Evolutionary conservation across 345 rosid species (phyloP).

Genomic region (Mangifera indica): DNA sequence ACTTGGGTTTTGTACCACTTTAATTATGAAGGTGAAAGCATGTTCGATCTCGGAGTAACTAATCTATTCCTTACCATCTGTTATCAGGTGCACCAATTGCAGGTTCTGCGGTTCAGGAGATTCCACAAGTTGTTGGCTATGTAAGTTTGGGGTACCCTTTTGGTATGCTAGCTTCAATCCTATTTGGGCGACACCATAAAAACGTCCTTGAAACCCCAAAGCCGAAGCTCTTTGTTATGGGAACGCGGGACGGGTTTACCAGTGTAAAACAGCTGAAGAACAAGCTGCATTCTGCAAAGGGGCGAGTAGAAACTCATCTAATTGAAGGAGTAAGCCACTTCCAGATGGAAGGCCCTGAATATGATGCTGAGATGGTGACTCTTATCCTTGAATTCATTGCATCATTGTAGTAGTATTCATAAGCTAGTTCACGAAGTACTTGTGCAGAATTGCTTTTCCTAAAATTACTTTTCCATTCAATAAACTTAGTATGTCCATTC

Average conservation of each 20-base stretch:
- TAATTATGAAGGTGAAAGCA: not conserved
- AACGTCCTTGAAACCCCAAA: conserved; percentile 65
- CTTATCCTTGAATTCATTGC: conserved; percentile 55
- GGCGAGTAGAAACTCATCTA: conserved; percentile 65
- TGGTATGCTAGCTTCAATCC: conserved; percentile 73
- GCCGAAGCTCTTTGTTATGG: conserved; percentile 93
- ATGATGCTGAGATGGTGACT: conserved; percentile 74
- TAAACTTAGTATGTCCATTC: not conserved
- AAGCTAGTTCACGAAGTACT: not conserved
- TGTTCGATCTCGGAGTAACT: not conserved
- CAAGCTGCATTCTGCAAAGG: conserved; percentile 69
- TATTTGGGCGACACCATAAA: conserved; percentile 87
- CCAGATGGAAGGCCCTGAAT: conserved; percentile 91
- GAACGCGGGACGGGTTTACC: conserved; percentile 88
- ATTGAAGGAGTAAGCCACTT: conserved; percentile 88
- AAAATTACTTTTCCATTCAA: not conserved
- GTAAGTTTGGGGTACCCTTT: conserved; percentile 91
- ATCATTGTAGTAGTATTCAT: conserved; percentile 45
- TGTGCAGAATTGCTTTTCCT: conserved; percentile 7
- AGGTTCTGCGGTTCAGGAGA: conserved; percentile 83
- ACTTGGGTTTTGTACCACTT: not conserved
- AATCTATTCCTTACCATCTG: not conserved
- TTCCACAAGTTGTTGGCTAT: conserved; percentile 77
- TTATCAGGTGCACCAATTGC: conserved; percentile 88
- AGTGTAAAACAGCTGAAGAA: conserved; percentile 78